phyloP scores from a whole-genome alignment of 176 grass and related monocot genomes.

The Lolium multiflorum region DNA sequence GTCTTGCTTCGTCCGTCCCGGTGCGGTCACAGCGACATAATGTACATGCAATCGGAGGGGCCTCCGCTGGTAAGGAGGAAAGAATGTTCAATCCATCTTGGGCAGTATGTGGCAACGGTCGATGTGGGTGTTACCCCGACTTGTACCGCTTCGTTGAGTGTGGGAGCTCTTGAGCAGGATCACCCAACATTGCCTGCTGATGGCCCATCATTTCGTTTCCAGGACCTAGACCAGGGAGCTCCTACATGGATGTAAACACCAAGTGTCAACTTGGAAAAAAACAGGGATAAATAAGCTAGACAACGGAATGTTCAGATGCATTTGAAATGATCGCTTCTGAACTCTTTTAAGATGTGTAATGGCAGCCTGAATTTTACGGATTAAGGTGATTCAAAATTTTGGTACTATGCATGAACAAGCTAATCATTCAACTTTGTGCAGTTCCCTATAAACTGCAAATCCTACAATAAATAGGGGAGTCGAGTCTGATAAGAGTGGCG shows the following conservation, averaged over 20 bases:
- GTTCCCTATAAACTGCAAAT: conserved; percentile 28
- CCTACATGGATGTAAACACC: conserved; percentile 30
- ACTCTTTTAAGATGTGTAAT: background rate
- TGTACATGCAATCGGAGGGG: conserved; percentile 60
- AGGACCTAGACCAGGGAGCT: conserved; percentile 34
- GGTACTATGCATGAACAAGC: background rate
- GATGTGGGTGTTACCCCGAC: conserved; percentile 48
- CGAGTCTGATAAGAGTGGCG: background rate
- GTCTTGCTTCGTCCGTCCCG: conserved; percentile 2
- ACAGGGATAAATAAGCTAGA: background rate
- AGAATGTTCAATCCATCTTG: background rate
- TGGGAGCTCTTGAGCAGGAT: conserved; percentile 20
- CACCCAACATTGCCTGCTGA: conserved; percentile 21
- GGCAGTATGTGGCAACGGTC: background rate
- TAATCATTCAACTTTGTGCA: background rate
- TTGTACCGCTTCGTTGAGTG: conserved; percentile 67
- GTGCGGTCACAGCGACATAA: conserved; percentile 43
- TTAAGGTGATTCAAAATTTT: background rate
- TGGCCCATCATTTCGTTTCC: conserved; percentile 45
- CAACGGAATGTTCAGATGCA: conserved; percentile 1
- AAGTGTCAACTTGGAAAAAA: background rate
- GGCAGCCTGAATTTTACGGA: background rate
- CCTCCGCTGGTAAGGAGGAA: conserved; percentile 28
- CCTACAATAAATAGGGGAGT: background rate
- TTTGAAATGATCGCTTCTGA: conserved; percentile 26